Percentiles rank a stretch among this genome's conserved stretches.
phyloP scores from a whole-genome alignment of 176 grass and related monocot species.

The Dendrocalamus sinicus region DNA sequence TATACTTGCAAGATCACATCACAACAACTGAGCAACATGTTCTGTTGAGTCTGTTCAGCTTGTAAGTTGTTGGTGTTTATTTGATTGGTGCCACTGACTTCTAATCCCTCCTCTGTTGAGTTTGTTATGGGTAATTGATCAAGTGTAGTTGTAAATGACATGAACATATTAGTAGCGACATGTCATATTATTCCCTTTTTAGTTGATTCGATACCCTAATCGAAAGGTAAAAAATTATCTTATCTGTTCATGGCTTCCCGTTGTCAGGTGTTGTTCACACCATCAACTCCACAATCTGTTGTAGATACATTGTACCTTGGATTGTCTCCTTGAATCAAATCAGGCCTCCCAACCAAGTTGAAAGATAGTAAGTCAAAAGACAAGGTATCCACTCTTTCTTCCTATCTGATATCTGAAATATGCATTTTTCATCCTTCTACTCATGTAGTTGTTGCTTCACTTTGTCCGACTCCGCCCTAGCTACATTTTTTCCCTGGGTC shows the following conservation, averaged over 20 bases:
- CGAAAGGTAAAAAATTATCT: background rate
- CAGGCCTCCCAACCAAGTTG: slow-evolving; percentile 22
- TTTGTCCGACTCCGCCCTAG: no score
- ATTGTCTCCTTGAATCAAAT: slow-evolving; percentile 22
- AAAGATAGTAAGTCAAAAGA: background rate
- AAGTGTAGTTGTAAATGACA: background rate
- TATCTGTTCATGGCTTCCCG: background rate
- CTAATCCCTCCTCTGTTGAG: background rate
- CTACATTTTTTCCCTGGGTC: no score
- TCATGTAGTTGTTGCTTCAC: no score
- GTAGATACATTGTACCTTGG: slow-evolving; percentile 12
- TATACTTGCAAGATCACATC: no score
- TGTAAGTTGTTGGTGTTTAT: no score
- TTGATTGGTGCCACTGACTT: no score
- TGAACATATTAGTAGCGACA: background rate
- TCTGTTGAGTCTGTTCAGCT: no score
- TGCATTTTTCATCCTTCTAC: background rate
- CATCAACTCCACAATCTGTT: background rate
- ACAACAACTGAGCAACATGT: no score
- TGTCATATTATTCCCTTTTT: background rate
- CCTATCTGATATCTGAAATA: slow-evolving; percentile 4
- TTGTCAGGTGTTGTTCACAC: background rate
- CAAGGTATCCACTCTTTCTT: slow-evolving; percentile 7
- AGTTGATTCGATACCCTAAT: background rate
- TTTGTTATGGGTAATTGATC: background rate